A percentile compares a stretch with the other conserved stretches of the same genome.
Conservation (phyloP, 2,329 filamentous ascomycete genomes). For the Aspergillus caelatus region DNA sequence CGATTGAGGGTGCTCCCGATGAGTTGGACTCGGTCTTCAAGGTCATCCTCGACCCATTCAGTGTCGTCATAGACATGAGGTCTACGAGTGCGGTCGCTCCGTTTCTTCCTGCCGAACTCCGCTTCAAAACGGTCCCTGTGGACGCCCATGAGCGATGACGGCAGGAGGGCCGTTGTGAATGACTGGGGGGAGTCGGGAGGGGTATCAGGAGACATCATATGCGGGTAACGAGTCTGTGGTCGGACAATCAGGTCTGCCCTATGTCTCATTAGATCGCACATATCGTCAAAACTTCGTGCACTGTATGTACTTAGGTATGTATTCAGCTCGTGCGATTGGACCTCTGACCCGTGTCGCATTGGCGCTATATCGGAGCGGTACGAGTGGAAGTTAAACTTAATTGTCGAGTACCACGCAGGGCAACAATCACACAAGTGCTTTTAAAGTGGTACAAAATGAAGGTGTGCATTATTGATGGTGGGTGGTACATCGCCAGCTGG, state of each 20-base stretch:
- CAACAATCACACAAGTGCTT: not conserved
- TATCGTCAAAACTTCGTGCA: not conserved
- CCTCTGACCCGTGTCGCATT: not conserved
- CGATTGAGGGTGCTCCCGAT: not conserved
- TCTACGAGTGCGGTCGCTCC: not conserved
- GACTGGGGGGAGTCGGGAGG: slow-evolving; percentile 1
- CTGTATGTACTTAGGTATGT: not conserved
- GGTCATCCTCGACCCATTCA: not conserved
- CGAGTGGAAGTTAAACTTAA: not conserved
- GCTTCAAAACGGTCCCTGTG: not conserved
- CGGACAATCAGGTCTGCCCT: not conserved
- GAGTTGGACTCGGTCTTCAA: slow-evolving; percentile 1
- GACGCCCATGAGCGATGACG: not conserved
- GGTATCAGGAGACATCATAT: not conserved
- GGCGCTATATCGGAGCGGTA: not conserved
- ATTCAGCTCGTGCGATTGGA: not conserved
- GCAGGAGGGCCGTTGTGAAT: not conserved
- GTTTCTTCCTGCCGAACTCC: not conserved
- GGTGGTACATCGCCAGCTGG: slow-evolving; percentile 3
- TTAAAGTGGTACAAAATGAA: not conserved
- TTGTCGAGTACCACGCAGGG: not conserved
- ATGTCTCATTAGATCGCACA: not conserved
- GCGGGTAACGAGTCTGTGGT: not conserved
- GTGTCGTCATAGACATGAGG: not conserved
- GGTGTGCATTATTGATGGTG: not conserved